Percentiles rank a stretch among this genome's conserved stretches.
These are phyloP conservation scores for Tricholoma bakamatsutake DNA, from an alignment of 768 basidiomycete genomes.

Conservation along the genomic window DNA sequence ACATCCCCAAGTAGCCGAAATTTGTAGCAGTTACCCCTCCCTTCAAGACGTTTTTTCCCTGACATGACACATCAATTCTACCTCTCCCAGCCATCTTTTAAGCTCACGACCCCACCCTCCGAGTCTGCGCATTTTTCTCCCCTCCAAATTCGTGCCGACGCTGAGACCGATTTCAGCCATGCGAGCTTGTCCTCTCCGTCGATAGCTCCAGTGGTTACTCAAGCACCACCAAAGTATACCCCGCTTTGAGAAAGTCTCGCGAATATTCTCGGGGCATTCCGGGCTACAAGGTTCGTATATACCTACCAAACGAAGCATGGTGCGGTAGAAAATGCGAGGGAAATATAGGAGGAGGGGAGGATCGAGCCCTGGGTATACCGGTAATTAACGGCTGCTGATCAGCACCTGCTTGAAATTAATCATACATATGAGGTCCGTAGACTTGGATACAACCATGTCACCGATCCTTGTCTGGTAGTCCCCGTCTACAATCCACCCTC, in stretches of 20 bases:
- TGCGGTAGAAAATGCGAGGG: slow-evolving; percentile 50
- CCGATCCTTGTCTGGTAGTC: slow-evolving; percentile 29
- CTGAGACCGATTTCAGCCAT: slow-evolving; percentile 29
- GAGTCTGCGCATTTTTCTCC: slow-evolving; percentile 39
- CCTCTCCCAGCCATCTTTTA: slow-evolving; percentile 32
- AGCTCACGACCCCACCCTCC: slow-evolving; percentile 46
- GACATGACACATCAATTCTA: neutral
- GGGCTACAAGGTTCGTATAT: slow-evolving; percentile 35
- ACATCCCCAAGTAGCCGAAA: no score
- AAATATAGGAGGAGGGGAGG: slow-evolving; percentile 58
- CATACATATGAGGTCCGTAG: slow-evolving; percentile 52
- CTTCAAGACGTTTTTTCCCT: slow-evolving; percentile 24
- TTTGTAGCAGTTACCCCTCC: no score
- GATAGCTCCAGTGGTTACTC: slow-evolving; percentile 29
- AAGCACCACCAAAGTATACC: slow-evolving; percentile 52
- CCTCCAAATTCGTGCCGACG: slow-evolving; percentile 21
- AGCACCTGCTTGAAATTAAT: neutral
- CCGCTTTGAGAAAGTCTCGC: slow-evolving; percentile 35
- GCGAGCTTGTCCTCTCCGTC: slow-evolving; percentile 19
- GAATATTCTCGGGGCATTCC: slow-evolving; percentile 40
- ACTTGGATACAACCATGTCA: slow-evolving; percentile 26
- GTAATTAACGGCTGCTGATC: neutral
- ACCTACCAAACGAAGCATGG: slow-evolving; percentile 39
- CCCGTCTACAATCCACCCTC: slow-evolving; percentile 55
- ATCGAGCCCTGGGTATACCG: slow-evolving; percentile 49